Evolutionary conservation across 768 basidiomycete species (phyloP), one percentile per base, ranked within the genome.

Genomic region (Phaeotremella fagi): DNA sequence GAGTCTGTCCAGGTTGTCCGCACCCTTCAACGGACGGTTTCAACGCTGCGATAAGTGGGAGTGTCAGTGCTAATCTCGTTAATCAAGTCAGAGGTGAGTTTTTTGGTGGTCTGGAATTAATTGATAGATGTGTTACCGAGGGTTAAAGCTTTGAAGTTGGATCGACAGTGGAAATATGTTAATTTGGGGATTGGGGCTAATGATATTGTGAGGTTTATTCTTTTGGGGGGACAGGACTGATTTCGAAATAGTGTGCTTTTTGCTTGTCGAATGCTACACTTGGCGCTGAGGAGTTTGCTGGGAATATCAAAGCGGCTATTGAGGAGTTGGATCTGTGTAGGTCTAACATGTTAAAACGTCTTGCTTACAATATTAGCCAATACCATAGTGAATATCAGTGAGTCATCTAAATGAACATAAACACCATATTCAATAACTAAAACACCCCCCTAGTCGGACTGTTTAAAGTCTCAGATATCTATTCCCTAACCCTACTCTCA

Each of bases 121-220:
- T 22, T 11, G 15, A 35, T 22, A n/a, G 33, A 25, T 22, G 20
- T 22, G n/a, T n/a, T n/a, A n/a, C n/a, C n/a, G n/a, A n/a, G n/a
- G n/a, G n/a, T n/a, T n/a, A n/a, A n/a, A n/a, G n/a, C n/a, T n/a
- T n/a, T n/a, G n/a, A n/a, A n/a, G n/a, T n/a, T n/a, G 16, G 47
- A 59, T 4, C 51, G 57, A 4, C 66, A 63, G 14, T 72, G 71
- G 71, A 70, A 68, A 50, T 65, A 60, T 35, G 60, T 68, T 43
- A 72, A 70, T 47, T 15, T 72, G 11, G 66, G 64, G n/a, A 70
- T 72, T 11, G 71, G 71, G 0, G 71, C 65, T 1, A 72, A 72
- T 47, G 71, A 72, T 47, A 54, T 70, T 3, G 70, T 71, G 29
- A 50, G 70, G 58, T 33, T 46, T 18, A 18, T 33, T 16, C 31